phyloP scores from a whole-genome alignment of 345 rosid species.

The rapeseed (Brassica napus) region DNA sequence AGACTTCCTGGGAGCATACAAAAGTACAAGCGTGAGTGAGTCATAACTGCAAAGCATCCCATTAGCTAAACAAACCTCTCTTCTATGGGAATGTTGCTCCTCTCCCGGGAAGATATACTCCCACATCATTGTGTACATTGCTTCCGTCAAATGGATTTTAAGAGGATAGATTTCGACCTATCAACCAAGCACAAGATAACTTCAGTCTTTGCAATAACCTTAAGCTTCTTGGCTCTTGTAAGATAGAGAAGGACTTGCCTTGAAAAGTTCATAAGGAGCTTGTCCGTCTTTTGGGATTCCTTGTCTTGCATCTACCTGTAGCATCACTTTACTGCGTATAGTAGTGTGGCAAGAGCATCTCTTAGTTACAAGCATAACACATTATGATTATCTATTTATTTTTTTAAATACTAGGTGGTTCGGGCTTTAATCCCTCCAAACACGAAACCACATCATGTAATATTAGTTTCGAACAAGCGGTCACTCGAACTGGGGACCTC shows the following conservation, averaged over 20 bases:
- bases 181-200: conserved; percentile 24
- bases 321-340: conserved; percentile 81
- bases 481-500: too few species aligned
- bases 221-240: not conserved
- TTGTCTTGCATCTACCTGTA: conserved; percentile 93
- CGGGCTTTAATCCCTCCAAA: too few species aligned
- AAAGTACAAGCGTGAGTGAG: not conserved
- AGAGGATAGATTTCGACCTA: conserved; percentile 97
- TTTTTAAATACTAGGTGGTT: too few species aligned
- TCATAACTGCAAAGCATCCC: not conserved
- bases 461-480: too few species aligned
- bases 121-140: conserved; percentile 98
- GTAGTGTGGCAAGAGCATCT: not conserved
- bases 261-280: conserved; percentile 87
- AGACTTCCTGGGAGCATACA: conserved; percentile 65
- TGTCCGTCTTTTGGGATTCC: conserved; percentile 87
- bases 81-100: conserved; percentile 93
- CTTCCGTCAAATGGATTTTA: conserved; percentile 93
- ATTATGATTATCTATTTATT: not conserved
- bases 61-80: conserved; percentile 59
- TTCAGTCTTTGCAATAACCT: not conserved
- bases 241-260: conserved; percentile 45
- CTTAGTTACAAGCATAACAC: not conserved
- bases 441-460: too few species aligned
- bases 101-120: conserved; percentile 94